phyloP scores from a whole-genome alignment of 1,139 yeast species.

The Magnusiomyces suaveolens region DNA sequence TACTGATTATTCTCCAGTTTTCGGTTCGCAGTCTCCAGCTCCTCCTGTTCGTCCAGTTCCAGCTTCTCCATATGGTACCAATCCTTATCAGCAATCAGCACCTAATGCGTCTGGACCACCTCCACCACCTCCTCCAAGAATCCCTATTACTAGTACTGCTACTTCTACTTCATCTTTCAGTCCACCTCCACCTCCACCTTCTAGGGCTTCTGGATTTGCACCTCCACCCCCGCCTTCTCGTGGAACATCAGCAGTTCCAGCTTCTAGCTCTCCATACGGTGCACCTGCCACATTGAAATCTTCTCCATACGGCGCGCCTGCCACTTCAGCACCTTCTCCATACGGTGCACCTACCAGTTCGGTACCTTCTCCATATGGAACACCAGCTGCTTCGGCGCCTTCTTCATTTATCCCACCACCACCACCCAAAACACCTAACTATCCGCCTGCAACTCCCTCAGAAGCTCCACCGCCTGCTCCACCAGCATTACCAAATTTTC shows the following conservation, averaged over 20 bases:
- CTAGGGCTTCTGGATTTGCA: slow-evolving; percentile 13
- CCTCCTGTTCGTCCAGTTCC: slow-evolving; percentile 21
- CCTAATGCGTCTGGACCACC: slow-evolving; percentile 17
- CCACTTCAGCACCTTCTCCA: slow-evolving; percentile 19
- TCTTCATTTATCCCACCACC: slow-evolving; percentile 1
- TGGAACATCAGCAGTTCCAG: slow-evolving; percentile 16
- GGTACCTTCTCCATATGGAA: slow-evolving; percentile 25
- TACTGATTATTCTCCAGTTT: slow-evolving; percentile 10
- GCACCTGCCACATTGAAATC: too few species aligned
- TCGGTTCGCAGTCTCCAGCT: slow-evolving; percentile 15
- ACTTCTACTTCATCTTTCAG: slow-evolving; percentile 11
- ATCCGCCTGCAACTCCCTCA: slow-evolving; percentile 11
- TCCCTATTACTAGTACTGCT: slow-evolving; percentile 15
- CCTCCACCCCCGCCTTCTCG: slow-evolving; percentile 29
- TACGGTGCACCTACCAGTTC: slow-evolving; percentile 23
- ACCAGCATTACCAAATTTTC: slow-evolving; percentile 16
- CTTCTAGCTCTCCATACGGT: slow-evolving; percentile 22
- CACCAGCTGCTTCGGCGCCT: slow-evolving; percentile 19
- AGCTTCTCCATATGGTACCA: slow-evolving; percentile 19
- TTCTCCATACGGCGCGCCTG: slow-evolving; percentile 19
- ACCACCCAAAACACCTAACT: slow-evolving; percentile 9
- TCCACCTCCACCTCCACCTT: slow-evolving; percentile 28
- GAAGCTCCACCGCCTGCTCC: slow-evolving; percentile 10
- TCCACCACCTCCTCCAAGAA: slow-evolving; percentile 31
- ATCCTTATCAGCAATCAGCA: slow-evolving; percentile 29